Evolutionary conservation across 768 basidiomycete genomes (phyloP), one percentile per base, ranked within the genome.

Genomic region (Plicaturopsis crispa): DNA sequence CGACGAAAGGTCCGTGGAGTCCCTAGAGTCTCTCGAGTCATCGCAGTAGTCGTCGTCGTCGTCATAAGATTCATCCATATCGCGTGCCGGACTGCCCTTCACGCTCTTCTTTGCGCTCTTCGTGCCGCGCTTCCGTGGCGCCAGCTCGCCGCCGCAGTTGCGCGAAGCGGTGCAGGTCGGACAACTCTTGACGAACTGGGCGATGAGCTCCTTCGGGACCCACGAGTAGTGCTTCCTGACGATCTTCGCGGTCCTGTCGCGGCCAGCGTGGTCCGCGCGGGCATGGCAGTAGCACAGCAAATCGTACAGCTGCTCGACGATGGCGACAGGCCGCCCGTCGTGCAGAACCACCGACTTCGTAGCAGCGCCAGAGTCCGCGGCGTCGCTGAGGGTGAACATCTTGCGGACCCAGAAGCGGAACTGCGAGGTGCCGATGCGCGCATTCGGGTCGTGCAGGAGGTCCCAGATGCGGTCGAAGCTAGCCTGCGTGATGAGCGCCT

Each of bases 401-500:
- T 84, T 84, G 50, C 84, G 78, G 10, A 78, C 84, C 85, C 85
- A 88, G 58, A 79, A 85, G 30, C 83, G 72, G 55, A 87, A 88
- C 51, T 86, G 83, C 1, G 84, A 71, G 2, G 73, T 78, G 31
- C 56, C 59, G 37, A 67, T 42, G 17, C 63, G 63, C 19, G 63
- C 55, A 1, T 69, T 64, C 5, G 76, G 74, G 39, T 71, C 59
- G 24, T 72, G 67, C 18, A 88, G 63, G 16, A 82, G 76, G 46
- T 75, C 71, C 72, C 80, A 80, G 56, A 87, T 78, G 32, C 75
- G 63, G 61, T 81, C 79, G 52, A 85, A 85, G 67, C 80, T 66
- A 22, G 59, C 59, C 48, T 79, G 80, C 10, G 75, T 75, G 54
- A 89, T 80, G 41, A 88, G 71, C 4, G 84, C 81, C 55, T 87